These are phyloP conservation scores for Trichoderma sp. DNA, from an alignment of 2,329 filamentous ascomycete genomes.

Conservation along the genomic window DNA sequence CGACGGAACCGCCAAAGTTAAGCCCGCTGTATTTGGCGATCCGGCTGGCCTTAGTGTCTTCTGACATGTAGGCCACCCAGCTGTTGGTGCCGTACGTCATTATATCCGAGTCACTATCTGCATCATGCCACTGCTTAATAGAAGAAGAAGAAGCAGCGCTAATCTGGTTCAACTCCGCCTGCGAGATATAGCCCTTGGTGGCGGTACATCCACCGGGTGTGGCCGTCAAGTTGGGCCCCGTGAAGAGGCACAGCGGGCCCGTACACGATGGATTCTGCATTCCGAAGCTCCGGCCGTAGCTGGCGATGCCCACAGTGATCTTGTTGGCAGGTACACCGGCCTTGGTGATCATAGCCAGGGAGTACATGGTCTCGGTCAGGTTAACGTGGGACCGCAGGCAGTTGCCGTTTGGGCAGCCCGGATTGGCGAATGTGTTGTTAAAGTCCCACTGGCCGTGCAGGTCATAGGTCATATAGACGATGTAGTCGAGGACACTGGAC, in stretches of 20 bases:
- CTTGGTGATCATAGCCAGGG: constrained; percentile 31
- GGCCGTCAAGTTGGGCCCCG: constrained; percentile 26
- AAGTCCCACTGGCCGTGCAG: constrained; percentile 33
- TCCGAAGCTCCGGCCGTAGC: constrained; percentile 21
- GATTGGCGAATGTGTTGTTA: constrained; percentile 26
- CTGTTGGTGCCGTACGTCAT: too few species aligned
- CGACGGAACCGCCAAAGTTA: too few species aligned
- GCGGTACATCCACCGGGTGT: constrained; percentile 29
- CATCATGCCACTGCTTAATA: too few species aligned
- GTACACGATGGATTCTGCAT: constrained; percentile 9
- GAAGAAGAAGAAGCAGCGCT: too few species aligned
- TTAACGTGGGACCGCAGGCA: constrained; percentile 33
- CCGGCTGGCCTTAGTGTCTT: too few species aligned
- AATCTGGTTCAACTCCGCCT: too few species aligned
- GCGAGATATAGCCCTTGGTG: constrained; percentile 30
- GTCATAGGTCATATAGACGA: constrained; percentile 36
- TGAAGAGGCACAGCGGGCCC: constrained; percentile 27
- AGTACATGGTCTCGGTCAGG: constrained; percentile 26
- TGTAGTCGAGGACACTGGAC: constrained; percentile 28
- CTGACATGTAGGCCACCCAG: too few species aligned
- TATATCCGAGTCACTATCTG: too few species aligned
- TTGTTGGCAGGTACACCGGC: constrained; percentile 26
- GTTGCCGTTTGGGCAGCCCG: constrained; percentile 26
- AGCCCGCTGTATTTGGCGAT: too few species aligned
- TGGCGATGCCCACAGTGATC: constrained; percentile 27